A percentile compares a stretch with the other conserved stretches of the same genome.
Conservation (phyloP, 176 grass and related monocot genomes). For the Secale cereale region DNA sequence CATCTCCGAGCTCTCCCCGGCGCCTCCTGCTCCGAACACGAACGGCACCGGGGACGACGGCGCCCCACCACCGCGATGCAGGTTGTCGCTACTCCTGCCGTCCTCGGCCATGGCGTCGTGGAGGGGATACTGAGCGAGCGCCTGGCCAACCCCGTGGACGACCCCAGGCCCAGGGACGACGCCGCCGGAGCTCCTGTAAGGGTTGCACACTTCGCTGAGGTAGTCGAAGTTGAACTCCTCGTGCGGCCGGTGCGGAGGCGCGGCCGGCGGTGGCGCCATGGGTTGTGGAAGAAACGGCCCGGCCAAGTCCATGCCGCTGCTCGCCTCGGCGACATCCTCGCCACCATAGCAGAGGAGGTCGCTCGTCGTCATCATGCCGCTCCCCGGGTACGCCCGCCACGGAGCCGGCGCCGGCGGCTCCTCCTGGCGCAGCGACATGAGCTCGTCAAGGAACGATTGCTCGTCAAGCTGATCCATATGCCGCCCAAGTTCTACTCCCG, state of each 20-base stretch:
- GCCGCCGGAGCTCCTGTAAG: constrained; percentile 28
- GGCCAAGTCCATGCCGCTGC: background rate
- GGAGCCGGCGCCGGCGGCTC: background rate
- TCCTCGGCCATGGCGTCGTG: constrained; percentile 37
- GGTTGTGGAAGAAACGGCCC: constrained; percentile 14
- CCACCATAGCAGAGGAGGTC: constrained; percentile 63
- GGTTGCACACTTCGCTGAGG: constrained; percentile 69
- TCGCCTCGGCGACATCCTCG: background rate
- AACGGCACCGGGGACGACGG: constrained; percentile 40
- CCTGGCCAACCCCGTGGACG: background rate
- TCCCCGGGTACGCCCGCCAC: constrained; percentile 41
- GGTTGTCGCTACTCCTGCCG: constrained; percentile 7
- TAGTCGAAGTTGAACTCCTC: constrained; percentile 69
- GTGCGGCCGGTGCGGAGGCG: background rate
- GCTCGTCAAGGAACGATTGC: constrained; percentile 74
- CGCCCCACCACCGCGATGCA: background rate
- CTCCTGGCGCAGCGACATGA: constrained; percentile 61
- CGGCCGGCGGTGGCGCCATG: background rate
- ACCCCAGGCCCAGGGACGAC: background rate
- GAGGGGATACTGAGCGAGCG: background rate
- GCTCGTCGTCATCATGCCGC: constrained; percentile 31
- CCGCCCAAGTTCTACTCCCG: background rate
- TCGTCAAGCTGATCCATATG: constrained; percentile 78
- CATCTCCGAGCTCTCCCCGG: background rate
- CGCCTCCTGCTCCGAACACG: constrained; percentile 32